Evolutionary conservation across 2,329 filamentous ascomycete genomes (phyloP), one percentile per base, ranked within the genome.

Genomic region (Pseudopyricularia cyperi): DNA sequence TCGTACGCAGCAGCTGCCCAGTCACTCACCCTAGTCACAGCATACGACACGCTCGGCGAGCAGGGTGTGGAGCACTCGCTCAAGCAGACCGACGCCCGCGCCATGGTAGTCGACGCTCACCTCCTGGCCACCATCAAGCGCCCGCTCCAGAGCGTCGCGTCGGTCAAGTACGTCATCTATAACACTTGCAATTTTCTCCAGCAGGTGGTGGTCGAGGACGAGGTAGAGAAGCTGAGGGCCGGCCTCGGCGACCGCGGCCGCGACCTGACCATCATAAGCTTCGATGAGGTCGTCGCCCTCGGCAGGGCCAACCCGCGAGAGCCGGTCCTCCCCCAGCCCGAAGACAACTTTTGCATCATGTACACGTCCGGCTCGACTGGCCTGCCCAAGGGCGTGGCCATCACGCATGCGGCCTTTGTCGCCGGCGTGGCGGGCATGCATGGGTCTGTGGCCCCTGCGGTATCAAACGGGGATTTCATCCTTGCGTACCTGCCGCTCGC

Each of bases 401-500:
- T 95, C 61, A 85, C 83, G 30, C 90, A 96, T 66, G 82, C 77
- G 61, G 84, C 82, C 59, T 83, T 96, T 46, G 72, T 93, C 53
- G 87, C 89, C 57, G 87, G 86, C 52, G 79, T 95, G 57, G 85
- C 91, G 47, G 93, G 93, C 65, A 80, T 95, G 46, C 80, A 84
- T 62, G 77, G 78, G 42, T 82, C 88, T 55, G 82, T 97, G 48
- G 87, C 86, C 22, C 81, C 84, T 54, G 85, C 85, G 61, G 79
- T 97, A 49, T 84, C 83, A 55, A 82, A 85, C 53, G 80, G 77
- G 46, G 93, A 98, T 60, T 78, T 79, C 46, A 75, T 97, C 44
- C 77, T 98, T 46, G 89, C 90, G 22, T 98, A 97, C 67, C 80
- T 98, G 14, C 93, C 93, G 2, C 82, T 95, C 51, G 90, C 93